A percentile compares a stretch with the other conserved stretches of the same genome.
These are phyloP conservation scores for Saitozyma podzolica DNA, from an alignment of 768 basidiomycete species.

Conservation along the genomic window DNA sequence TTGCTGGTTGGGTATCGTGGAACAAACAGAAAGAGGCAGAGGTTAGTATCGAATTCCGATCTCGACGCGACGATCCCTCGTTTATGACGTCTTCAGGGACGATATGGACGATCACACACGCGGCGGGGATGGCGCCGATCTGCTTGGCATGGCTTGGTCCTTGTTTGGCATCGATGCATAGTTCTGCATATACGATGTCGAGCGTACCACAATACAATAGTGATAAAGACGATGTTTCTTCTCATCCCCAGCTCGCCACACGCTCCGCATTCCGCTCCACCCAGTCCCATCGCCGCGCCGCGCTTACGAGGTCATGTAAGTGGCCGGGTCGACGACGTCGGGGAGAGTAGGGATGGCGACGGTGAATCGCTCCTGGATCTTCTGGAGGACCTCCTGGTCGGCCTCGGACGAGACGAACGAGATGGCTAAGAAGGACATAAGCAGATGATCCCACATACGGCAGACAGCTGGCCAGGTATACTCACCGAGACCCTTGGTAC, in stretches of 20 bases:
- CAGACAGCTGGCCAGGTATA: conserved; percentile 1
- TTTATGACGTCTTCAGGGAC: too few relatives aligned
- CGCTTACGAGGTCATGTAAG: conserved; percentile 61
- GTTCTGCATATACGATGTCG: neutral
- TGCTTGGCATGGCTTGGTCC: neutral
- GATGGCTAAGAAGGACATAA: conserved; percentile 60
- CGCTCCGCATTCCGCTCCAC: too few relatives aligned
- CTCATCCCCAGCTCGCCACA: too few relatives aligned
- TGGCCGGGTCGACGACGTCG: conserved; percentile 87
- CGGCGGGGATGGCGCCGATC: conserved; percentile 4
- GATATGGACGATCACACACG: neutral
- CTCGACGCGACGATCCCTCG: too few relatives aligned
- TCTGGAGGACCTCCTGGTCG: conserved; percentile 90
- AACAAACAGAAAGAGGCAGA: too few relatives aligned
- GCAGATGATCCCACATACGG: neutral
- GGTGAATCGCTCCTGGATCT: conserved; percentile 95
- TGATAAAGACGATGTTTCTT: too few relatives aligned
- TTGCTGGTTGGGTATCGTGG: too few relatives aligned
- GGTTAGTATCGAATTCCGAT: too few relatives aligned
- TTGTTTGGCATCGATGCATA: neutral
- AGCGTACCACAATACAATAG: neutral
- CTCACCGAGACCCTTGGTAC: conserved; percentile 83
- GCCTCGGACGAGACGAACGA: conserved; percentile 91
- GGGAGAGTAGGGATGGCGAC: conserved; percentile 95
- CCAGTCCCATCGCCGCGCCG: neutral